These are phyloP conservation scores for Citrus medica DNA, from an alignment of 345 rosid genomes.

Conservation along the genomic window DNA sequence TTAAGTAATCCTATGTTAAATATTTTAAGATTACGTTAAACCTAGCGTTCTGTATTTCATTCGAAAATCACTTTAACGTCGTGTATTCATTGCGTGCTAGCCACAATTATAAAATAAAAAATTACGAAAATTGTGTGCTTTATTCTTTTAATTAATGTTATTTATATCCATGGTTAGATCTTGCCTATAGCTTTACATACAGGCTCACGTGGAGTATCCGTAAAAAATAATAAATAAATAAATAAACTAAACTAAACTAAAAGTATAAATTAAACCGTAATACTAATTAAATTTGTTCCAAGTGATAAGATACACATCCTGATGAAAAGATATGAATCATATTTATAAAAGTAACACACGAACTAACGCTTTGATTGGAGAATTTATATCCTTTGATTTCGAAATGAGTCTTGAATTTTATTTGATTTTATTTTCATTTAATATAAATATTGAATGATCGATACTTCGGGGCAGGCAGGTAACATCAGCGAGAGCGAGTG, in stretches of 20 bases:
- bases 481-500: slow-evolving; percentile 25
- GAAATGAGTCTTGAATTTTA: neutral
- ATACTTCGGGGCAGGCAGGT: slow-evolving; percentile 15
- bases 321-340: slow-evolving; percentile 21
- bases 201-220: neutral
- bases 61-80: no score
- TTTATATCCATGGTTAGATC: neutral
- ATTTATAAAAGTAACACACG: slow-evolving; percentile 4
- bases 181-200: slow-evolving; percentile 6
- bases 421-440: neutral
- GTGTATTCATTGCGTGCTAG: neutral
- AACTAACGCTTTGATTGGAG: slow-evolving; percentile 4
- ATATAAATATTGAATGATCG: neutral
- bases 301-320: neutral
- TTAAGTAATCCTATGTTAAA: no score
- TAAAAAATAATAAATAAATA: no score
- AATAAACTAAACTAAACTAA: no score
- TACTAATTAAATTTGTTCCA: neutral
- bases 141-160: neutral
- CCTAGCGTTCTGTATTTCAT: neutral
- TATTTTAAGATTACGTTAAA: no score
- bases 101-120: neutral
- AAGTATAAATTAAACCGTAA: neutral
- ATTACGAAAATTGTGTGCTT: neutral
- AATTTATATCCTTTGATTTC: neutral